Conservation (phyloP, 306 rosid species). For the Fragaria vesca region DNA sequence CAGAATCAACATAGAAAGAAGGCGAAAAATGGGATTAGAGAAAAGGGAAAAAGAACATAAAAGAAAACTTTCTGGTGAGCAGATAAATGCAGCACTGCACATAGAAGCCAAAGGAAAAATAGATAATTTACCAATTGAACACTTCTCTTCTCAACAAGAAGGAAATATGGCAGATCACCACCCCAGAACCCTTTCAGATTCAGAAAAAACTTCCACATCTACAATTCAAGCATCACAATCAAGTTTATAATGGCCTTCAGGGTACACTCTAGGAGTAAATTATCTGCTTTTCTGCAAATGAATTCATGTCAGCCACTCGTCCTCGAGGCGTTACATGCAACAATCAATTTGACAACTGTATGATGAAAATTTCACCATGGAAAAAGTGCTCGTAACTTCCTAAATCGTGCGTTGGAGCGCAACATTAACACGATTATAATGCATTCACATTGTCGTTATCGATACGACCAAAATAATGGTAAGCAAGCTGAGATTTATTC, state of each 20-base stretch:
- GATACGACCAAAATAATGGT: slow-evolving; percentile 17
- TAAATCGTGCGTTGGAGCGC: slow-evolving; percentile 13
- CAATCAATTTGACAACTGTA: slow-evolving; percentile 36
- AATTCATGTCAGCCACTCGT: slow-evolving; percentile 13
- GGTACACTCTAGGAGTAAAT: slow-evolving; percentile 6
- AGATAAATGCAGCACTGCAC: neutral
- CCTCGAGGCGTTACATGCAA: slow-evolving; percentile 33
- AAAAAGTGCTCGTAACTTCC: slow-evolving; percentile 24
- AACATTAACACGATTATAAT: slow-evolving; percentile 16
- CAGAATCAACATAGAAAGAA: neutral
- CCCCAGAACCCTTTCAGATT: neutral
- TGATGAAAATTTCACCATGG: slow-evolving; percentile 3
- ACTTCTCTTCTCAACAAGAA: neutral
- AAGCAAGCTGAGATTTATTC: slow-evolving; percentile 7
- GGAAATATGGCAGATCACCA: neutral
- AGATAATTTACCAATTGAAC: slow-evolving; percentile 2
- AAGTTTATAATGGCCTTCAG: neutral
- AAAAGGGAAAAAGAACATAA: neutral
- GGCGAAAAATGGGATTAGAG: neutral
- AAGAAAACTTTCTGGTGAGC: slow-evolving; percentile 1
- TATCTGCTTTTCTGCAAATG: neutral
- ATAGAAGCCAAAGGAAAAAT: neutral
- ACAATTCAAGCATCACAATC: slow-evolving; percentile 17
- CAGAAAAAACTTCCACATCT: slow-evolving; percentile 8
- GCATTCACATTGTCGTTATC: slow-evolving; percentile 12